These are phyloP conservation scores for Aspergillus pseudoviridinutans DNA, from an alignment of 2,329 filamentous ascomycete genomes.

Conservation along the genomic window DNA sequence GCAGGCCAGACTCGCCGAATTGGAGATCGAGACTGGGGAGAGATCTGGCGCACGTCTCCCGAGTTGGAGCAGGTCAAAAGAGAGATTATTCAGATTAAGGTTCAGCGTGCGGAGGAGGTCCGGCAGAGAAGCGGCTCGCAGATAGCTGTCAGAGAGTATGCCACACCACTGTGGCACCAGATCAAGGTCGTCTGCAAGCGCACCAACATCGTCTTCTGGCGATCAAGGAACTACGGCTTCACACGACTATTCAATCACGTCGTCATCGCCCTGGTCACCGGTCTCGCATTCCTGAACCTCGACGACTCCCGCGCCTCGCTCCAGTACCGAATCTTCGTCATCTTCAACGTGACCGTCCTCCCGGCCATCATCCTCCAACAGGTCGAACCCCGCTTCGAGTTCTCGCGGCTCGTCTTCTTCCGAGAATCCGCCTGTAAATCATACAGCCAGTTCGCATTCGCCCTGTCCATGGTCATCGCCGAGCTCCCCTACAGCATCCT, in stretches of 20 bases:
- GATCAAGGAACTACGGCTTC: slow-evolving; percentile 83
- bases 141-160: slow-evolving; percentile 69
- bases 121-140: slow-evolving; percentile 32
- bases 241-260: slow-evolving; percentile 83
- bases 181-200: slow-evolving; percentile 69
- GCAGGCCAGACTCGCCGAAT: slow-evolving; percentile 69
- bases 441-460: slow-evolving; percentile 77
- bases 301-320: slow-evolving; percentile 71
- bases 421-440: slow-evolving; percentile 82
- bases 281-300: slow-evolving; percentile 74
- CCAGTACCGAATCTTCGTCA: slow-evolving; percentile 83
- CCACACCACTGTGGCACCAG: slow-evolving; percentile 75
- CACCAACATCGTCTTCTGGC: slow-evolving; percentile 76
- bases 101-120: slow-evolving; percentile 51
- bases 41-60: slow-evolving; percentile 70
- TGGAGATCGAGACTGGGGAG: slow-evolving; percentile 72
- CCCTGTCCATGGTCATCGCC: slow-evolving; percentile 70
- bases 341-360: slow-evolving; percentile 81
- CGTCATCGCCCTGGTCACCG: slow-evolving; percentile 71
- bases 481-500: slow-evolving; percentile 81
- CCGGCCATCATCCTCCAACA: slow-evolving; percentile 79
- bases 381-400: slow-evolving; percentile 78
- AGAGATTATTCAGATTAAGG: slow-evolving; percentile 64
- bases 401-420: slow-evolving; percentile 77
- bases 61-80: slow-evolving; percentile 65